Evolutionary conservation across 345 rosid genomes (phyloP), one percentile per base, ranked within the genome.

Genomic region (Eucalyptus melliodora): DNA sequence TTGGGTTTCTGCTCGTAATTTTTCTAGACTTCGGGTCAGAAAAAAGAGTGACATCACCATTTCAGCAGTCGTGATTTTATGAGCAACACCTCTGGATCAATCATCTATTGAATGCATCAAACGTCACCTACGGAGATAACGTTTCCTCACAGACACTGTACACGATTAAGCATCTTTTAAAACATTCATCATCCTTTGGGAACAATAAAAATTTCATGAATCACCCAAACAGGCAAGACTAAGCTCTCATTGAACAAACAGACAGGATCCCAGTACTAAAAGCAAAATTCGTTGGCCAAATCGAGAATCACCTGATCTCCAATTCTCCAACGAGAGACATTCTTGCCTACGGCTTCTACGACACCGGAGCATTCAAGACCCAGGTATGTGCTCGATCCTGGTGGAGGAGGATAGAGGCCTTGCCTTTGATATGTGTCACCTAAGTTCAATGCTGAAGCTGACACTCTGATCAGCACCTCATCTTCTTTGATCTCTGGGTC

Each of bases 301-400:
- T 21, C 9, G 16, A 77, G 85, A 40, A 21, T 77, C 88, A 95
- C 99, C 96, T 95, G 94, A 88, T 96, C 96, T 23, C 97, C 97
- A 12, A 93, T 90, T 77, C 95, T 95, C 98, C 97, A 97, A 62
- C 95, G 95, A 82, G 96, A 92, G 55, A 96, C 99, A 85, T 47
- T 88, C 42, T 90, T 92, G 16, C 98, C 98, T 2, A 95, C 87
- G 11, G 97, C 90, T 56, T 90, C 94, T 30, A 97, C 59, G 85
- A 93, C 94, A 21, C 97, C 98, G 4, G 98, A 95, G 77, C 99
- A 97, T 91, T 96, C 99, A 30, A 97, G 95, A 77, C 99, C 97
- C 19, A 60, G 97, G 89, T 93, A 93, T 37, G 95, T 92, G 87
- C 99, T 96, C 34, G 96, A 91, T 11, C 95, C 98, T 62, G 94